Conservation (phyloP, 345 rosid species). For the Lumnitzera racemosa region DNA sequence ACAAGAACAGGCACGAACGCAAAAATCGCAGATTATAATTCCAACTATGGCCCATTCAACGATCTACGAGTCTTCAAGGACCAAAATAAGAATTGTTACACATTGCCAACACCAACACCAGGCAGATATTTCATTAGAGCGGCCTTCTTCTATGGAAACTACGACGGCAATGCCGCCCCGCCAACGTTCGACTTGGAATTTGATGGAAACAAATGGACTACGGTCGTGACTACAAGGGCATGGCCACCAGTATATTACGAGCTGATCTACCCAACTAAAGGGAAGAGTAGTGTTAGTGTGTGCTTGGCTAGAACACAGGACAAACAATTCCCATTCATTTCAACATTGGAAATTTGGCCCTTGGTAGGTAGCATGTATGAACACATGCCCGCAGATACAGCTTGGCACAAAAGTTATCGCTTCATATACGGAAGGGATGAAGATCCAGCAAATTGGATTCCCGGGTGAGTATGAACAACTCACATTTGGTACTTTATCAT, state of each 20-base stretch:
- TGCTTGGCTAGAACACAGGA: no score
- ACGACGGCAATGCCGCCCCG: conserved; percentile 5
- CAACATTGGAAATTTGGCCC: no score
- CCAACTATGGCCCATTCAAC: neutral
- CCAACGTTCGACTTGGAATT: conserved; percentile 7
- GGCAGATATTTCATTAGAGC: conserved; percentile 9
- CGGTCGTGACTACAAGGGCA: conserved; percentile 8
- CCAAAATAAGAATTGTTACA: conserved; percentile 11
- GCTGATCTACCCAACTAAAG: no score
- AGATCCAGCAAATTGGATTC: no score
- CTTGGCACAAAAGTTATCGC: no score
- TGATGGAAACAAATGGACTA: conserved; percentile 16
- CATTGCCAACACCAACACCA: neutral
- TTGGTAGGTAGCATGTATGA: no score
- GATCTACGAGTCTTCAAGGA: conserved; percentile 7
- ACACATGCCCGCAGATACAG: neutral
- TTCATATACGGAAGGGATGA: no score
- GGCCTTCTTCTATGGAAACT: conserved; percentile 12
- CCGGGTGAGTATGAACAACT: no score
- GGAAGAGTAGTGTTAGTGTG: no score
- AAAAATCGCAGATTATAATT: neutral
- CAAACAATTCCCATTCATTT: no score
- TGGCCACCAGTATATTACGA: neutral
- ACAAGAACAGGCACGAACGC: no score
- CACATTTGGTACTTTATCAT: no score